Evolutionary conservation across 2,329 filamentous ascomycete genomes (phyloP).

Genomic region (Diaporthe australafricana): DNA sequence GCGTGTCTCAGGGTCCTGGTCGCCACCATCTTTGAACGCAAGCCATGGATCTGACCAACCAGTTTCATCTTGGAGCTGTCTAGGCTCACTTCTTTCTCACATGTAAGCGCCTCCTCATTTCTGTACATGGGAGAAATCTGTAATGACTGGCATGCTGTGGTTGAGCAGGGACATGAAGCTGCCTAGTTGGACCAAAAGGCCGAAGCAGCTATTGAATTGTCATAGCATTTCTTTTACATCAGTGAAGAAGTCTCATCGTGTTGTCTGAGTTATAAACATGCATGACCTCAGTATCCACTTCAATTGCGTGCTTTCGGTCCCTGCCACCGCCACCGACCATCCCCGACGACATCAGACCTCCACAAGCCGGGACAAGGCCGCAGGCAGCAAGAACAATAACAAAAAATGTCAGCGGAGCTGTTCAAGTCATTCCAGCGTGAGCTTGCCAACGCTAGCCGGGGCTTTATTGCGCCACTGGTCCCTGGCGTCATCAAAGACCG

Average conservation of each 20-base stretch:
- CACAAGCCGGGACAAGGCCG: background rate
- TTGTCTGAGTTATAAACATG: background rate
- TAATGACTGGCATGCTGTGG: background rate
- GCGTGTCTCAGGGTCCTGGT: too few relatives aligned
- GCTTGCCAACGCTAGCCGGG: conserved; percentile 37
- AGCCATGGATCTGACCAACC: too few relatives aligned
- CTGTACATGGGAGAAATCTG: background rate
- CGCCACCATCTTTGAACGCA: too few relatives aligned
- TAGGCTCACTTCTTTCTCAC: too few relatives aligned
- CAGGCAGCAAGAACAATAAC: background rate
- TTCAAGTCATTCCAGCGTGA: conserved; percentile 30
- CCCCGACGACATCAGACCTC: background rate
- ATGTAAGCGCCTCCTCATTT: too few relatives aligned
- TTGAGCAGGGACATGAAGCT: background rate
- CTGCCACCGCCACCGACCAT: background rate
- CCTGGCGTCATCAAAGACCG: conserved; percentile 37
- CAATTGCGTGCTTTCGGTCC: conserved; percentile 18
- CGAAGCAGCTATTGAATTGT: background rate
- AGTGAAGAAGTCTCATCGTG: background rate
- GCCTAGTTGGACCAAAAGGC: too few relatives aligned
- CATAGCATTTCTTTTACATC: background rate
- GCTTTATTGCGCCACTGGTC: conserved; percentile 34
- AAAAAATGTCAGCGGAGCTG: background rate
- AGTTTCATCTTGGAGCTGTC: too few relatives aligned
- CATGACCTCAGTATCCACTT: background rate